Evolutionary conservation across 192 early-diverging fungal species (phyloP).

Genomic region (Gigaspora rosea): DNA sequence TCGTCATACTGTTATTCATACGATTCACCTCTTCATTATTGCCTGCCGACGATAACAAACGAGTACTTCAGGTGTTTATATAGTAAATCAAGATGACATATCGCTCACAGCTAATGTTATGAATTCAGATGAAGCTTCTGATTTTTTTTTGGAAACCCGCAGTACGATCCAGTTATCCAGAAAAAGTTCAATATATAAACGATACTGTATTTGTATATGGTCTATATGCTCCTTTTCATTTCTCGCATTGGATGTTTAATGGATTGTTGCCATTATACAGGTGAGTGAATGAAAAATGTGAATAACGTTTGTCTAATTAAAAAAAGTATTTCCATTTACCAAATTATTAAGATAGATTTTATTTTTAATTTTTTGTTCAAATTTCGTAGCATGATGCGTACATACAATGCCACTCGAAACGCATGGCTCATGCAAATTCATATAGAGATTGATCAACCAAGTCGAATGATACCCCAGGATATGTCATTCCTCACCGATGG

Average conservation of each 20-base stretch:
- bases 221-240: conserved; percentile 46
- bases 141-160: conserved; percentile 37
- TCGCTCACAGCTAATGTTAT: conserved; percentile 22
- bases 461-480: not conserved
- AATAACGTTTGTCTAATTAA: no score
- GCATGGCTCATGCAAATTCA: conserved; percentile 29
- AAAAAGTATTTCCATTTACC: no score
- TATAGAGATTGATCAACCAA: not conserved
- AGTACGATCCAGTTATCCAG: conserved; percentile 27
- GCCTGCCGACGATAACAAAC: not conserved
- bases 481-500: conserved; percentile 22
- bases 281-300: conserved; percentile 1
- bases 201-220: conserved; percentile 49
- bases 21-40: not conserved
- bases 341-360: no score
- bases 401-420: not conserved
- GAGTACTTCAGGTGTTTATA: not conserved
- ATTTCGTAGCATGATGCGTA: conserved; percentile 34
- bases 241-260: conserved; percentile 51
- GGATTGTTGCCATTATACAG: conserved; percentile 50
- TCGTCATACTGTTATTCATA: not conserved
- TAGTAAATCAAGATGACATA: conserved; percentile 11
- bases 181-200: conserved; percentile 35
- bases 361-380: not conserved
- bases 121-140: conserved; percentile 31